Evolutionary conservation across 2,329 filamentous ascomycete species (phyloP).

Genomic region (Nigrospora osmanthi): DNA sequence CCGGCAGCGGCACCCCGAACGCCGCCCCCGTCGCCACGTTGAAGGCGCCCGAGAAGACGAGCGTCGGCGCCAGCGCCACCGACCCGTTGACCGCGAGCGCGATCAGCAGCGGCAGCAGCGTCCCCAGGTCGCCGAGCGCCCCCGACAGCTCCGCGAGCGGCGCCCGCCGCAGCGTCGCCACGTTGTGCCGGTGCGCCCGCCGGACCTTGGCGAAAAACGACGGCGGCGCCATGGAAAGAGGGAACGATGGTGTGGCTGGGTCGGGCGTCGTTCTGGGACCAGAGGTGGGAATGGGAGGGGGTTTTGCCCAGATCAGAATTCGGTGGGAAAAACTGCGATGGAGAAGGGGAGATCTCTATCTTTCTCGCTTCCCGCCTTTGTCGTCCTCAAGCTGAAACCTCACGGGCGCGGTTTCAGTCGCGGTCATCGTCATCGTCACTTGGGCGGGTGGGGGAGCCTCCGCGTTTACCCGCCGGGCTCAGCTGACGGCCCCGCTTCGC

Average conservation of each 20-base stretch:
- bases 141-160: constrained; percentile 73
- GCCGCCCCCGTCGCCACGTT: constrained; percentile 75
- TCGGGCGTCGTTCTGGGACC: too few relatives aligned
- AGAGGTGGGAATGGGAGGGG: too few relatives aligned
- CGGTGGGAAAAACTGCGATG: too few relatives aligned
- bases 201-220: constrained; percentile 17
- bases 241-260: neutral
- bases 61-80: constrained; percentile 73
- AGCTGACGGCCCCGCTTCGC: too few relatives aligned
- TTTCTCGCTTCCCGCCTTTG: too few relatives aligned
- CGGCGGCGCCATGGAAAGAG: constrained; percentile 13
- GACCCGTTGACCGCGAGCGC: constrained; percentile 71
- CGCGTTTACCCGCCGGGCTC: too few relatives aligned
- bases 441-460: too few relatives aligned
- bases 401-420: too few relatives aligned
- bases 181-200: constrained; percentile 36
- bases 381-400: too few relatives aligned
- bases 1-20: constrained; percentile 85
- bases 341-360: too few relatives aligned
- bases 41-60: constrained; percentile 81
- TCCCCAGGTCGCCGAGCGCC: constrained; percentile 68
- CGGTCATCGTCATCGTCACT: too few relatives aligned
- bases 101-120: constrained; percentile 68
- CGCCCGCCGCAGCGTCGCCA: constrained; percentile 34
- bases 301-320: too few relatives aligned